phyloP scores from a whole-genome alignment of 345 rosid genomes.

The Zanthoxylum bungeanum region DNA sequence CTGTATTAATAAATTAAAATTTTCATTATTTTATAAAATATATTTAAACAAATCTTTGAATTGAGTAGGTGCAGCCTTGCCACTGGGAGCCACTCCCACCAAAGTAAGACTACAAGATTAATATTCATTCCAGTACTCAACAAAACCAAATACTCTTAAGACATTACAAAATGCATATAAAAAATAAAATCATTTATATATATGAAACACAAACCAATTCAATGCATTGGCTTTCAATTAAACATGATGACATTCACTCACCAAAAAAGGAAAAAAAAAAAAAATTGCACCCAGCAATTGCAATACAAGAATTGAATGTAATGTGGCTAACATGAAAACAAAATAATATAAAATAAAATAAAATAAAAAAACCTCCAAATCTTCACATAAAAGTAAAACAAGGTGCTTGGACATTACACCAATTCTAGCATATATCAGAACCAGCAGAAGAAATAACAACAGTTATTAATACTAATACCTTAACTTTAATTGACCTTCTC shows the following conservation, averaged over 20 bases:
- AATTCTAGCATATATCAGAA: no score
- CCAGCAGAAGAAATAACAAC: neutral
- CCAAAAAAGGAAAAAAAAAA: conserved; percentile 15
- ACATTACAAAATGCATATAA: neutral
- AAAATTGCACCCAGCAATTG: no score
- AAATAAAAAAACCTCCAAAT: conserved; percentile 5
- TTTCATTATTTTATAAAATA: no score
- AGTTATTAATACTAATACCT: conserved; percentile 1
- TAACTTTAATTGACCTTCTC: conserved; percentile 42
- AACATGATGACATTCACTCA: conserved; percentile 23
- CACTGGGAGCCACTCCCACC: no score
- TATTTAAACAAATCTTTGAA: no score
- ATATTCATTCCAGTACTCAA: no score
- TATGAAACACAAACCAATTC: conserved; percentile 15
- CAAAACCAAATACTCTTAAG: no score
- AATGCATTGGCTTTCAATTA: conserved; percentile 16
- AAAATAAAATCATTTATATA: neutral
- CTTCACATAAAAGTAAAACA: conserved; percentile 3
- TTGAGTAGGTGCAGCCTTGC: no score
- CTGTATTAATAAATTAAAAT: no score
- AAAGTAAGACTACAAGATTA: no score
- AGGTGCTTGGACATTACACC: conserved; percentile 19
- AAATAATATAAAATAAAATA: neutral
- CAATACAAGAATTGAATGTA: conserved; percentile 15
- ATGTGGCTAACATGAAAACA: no score